Percentiles rank a stretch among this genome's conserved stretches.
Conservation (phyloP, 495 filamentous ascomycete genomes). For the Cercophora newfieldiana region DNA sequence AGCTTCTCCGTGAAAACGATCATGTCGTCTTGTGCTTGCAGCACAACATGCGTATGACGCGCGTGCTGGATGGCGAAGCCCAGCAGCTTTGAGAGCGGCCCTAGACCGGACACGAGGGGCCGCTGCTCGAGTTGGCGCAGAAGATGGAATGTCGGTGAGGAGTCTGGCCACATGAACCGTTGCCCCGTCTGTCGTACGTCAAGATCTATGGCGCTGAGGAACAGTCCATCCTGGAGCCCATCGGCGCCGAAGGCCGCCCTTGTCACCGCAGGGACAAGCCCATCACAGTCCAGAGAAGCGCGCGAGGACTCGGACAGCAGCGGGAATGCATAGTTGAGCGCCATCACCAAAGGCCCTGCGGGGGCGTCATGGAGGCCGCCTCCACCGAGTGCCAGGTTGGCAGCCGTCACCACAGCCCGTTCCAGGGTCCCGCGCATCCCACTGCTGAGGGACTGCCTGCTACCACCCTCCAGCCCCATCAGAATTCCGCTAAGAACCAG, state of each 20-base stretch:
- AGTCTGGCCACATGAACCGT: conserved; percentile 70
- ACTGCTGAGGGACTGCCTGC: conserved; percentile 61
- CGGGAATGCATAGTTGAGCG: conserved; percentile 77
- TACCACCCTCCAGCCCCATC: conserved; percentile 73
- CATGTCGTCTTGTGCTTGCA: conserved; percentile 69
- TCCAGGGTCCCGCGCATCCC: conserved; percentile 72
- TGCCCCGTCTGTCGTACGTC: conserved; percentile 68
- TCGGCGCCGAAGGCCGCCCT: conserved; percentile 65
- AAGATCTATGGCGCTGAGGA: conserved; percentile 72
- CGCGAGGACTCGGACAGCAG: conserved; percentile 62
- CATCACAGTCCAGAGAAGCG: conserved; percentile 67
- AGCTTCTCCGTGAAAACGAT: conserved; percentile 69
- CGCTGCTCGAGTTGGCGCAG: conserved; percentile 59
- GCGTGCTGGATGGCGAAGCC: conserved; percentile 71
- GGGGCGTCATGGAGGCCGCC: conserved; percentile 45
- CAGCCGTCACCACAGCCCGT: conserved; percentile 71
- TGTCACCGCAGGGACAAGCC: conserved; percentile 69
- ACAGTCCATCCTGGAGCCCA: conserved; percentile 80
- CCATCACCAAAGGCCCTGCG: conserved; percentile 63
- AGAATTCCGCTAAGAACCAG: conserved; percentile 78
- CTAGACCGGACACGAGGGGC: conserved; percentile 76
- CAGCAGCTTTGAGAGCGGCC: conserved; percentile 73
- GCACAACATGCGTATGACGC: conserved; percentile 58
- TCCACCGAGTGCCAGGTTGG: conserved; percentile 65
- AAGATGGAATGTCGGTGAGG: conserved; percentile 58